Conservation (phyloP, 2,329 filamentous ascomycete genomes). For the Blumeria graminis region DNA sequence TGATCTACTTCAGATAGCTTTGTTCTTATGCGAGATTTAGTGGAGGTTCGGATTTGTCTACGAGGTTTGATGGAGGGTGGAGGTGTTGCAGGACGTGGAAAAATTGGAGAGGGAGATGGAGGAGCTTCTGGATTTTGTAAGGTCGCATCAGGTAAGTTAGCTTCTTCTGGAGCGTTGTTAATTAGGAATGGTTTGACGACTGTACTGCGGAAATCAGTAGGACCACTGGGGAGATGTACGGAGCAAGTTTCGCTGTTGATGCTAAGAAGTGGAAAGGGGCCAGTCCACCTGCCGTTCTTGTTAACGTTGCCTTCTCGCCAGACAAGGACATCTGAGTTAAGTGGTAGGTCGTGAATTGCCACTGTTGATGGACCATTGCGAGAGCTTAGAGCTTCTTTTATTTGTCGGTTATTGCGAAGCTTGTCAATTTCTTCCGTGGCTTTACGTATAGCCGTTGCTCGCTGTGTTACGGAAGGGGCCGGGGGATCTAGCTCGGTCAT, state of each 20-base stretch:
- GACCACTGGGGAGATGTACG: neutral
- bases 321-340: neutral
- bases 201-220: neutral
- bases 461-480: neutral
- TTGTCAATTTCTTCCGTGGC: conserved; percentile 3
- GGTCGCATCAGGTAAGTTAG: neutral
- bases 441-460: conserved; percentile 2
- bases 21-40: neutral
- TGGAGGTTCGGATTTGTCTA: neutral
- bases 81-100: neutral
- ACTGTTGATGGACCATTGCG: conserved; percentile 1
- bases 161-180: neutral
- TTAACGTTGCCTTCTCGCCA: conserved; percentile 1
- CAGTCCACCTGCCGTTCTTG: neutral
- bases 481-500: neutral
- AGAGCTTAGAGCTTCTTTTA: conserved; percentile 1
- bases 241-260: neutral
- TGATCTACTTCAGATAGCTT: neutral
- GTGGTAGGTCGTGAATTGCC: neutral
- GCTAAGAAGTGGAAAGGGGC: neutral
- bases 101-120: neutral
- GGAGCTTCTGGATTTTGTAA: neutral
- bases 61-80: neutral
- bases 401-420: neutral
- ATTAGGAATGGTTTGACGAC: neutral